These are phyloP conservation scores for Tetradesmus lagerheimii DNA, from an alignment of 139 green algal species.

Conservation along the genomic window DNA sequence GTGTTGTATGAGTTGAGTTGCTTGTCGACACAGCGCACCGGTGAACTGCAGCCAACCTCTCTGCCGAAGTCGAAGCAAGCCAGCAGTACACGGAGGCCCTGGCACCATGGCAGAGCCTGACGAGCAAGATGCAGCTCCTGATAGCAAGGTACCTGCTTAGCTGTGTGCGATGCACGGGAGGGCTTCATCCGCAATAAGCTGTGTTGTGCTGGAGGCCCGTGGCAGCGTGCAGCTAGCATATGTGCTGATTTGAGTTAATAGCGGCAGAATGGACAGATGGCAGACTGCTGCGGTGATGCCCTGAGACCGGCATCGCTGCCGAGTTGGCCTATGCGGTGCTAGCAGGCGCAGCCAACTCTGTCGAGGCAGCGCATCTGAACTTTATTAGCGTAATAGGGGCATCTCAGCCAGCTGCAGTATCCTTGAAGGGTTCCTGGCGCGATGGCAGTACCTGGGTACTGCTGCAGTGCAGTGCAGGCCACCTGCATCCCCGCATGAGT, in stretches of 20 bases:
- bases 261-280: background rate
- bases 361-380: background rate
- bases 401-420: background rate
- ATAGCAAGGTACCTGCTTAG: background rate
- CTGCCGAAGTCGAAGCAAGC: background rate
- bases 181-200: background rate
- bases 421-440: background rate
- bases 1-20: conserved; percentile 4
- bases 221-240: background rate
- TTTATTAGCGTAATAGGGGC: background rate
- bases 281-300: no score
- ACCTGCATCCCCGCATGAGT: background rate
- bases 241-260: background rate
- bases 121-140: background rate
- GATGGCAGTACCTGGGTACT: background rate
- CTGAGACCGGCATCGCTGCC: background rate
- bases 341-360: background rate
- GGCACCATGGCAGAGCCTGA: background rate
- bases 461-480: background rate
- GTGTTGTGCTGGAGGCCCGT: background rate
- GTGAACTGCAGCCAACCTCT: background rate
- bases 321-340: background rate
- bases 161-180: background rate
- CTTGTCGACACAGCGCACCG: background rate
- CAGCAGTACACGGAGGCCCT: background rate